These are phyloP conservation scores for Hirsutella thompsonii DNA, from an alignment of 2,329 filamentous ascomycete genomes.

Conservation along the genomic window DNA sequence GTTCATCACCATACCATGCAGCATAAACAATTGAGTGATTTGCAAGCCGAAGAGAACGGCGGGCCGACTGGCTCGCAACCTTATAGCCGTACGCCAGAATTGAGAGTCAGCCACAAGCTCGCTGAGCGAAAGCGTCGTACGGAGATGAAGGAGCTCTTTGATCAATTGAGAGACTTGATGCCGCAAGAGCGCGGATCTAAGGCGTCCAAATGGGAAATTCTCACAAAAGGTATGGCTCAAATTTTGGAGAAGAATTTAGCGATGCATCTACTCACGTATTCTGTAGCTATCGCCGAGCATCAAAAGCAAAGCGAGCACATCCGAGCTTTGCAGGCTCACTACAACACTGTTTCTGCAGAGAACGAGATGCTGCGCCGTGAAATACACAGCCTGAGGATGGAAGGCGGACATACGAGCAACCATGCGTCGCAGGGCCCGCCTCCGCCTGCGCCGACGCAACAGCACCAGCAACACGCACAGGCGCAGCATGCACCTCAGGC, in stretches of 20 bases:
- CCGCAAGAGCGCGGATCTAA: slow-evolving; percentile 73
- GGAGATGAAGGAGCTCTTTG: slow-evolving; percentile 82
- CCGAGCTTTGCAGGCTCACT: slow-evolving; percentile 32
- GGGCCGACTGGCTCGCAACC: slow-evolving; percentile 50
- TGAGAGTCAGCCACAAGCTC: slow-evolving; percentile 74
- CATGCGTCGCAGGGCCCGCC: slow-evolving; percentile 21
- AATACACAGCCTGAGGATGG: slow-evolving; percentile 31
- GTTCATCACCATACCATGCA: slow-evolving; percentile 67
- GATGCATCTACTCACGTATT: not conserved
- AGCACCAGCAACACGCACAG: slow-evolving; percentile 9
- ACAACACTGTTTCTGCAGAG: slow-evolving; percentile 26
- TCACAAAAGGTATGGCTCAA: slow-evolving; percentile 60
- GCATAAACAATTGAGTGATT: slow-evolving; percentile 55
- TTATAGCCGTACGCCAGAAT: slow-evolving; percentile 71
- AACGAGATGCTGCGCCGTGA: slow-evolving; percentile 36
- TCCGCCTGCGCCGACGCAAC: slow-evolving; percentile 8
- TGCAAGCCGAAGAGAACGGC: slow-evolving; percentile 44
- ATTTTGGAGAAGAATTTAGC: too few relatives aligned
- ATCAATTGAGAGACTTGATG: slow-evolving; percentile 65
- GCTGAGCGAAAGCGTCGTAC: slow-evolving; percentile 73
- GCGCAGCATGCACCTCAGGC: slow-evolving; percentile 4
- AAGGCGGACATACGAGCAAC: slow-evolving; percentile 34
- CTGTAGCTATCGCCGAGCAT: slow-evolving; percentile 46
- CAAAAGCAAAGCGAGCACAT: slow-evolving; percentile 39
- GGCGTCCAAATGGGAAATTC: slow-evolving; percentile 80